A percentile compares a stretch with the other conserved stretches of the same genome.
Conservation (phyloP, 179 eudicot species). For the Patellifolia procumbens region DNA sequence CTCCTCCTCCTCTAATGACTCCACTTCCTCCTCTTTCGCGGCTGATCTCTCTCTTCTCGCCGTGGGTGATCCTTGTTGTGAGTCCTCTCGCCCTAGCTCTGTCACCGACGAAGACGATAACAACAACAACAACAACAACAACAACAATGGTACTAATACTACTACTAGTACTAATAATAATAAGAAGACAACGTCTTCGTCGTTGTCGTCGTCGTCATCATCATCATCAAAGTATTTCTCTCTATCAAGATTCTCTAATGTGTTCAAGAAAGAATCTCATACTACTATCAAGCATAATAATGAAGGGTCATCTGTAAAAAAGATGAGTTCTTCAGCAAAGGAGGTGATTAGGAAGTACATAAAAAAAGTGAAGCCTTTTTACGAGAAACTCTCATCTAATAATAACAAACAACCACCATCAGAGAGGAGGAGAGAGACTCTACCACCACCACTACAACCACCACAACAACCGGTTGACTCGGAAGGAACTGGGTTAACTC, state of each 20-base stretch:
- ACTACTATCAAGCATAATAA: neutral
- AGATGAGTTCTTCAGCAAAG: conserved; percentile 56
- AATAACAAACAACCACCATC: conserved; percentile 16
- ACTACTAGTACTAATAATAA: too few species aligned
- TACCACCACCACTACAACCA: too few species aligned
- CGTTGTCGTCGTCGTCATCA: conserved; percentile 10
- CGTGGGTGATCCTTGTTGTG: conserved; percentile 38
- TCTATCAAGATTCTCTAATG: conserved; percentile 65
- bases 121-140: neutral
- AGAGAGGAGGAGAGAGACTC: conserved; percentile 2
- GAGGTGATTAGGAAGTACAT: conserved; percentile 74
- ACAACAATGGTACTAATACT: neutral
- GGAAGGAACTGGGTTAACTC: neutral
- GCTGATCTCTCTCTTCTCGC: conserved; percentile 46
- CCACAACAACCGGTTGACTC: too few species aligned
- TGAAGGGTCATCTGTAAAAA: conserved; percentile 27
- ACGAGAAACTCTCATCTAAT: conserved; percentile 60
- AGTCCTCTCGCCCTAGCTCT: conserved; percentile 71
- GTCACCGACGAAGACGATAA: conserved; percentile 51
- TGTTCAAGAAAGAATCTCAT: conserved; percentile 53
- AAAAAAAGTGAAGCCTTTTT: conserved; percentile 80
- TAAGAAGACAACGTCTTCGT: neutral
- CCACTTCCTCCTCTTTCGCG: conserved; percentile 45
- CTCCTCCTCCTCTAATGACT: conserved; percentile 42
- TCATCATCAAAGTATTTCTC: conserved; percentile 52